Evolutionary conservation across 2,329 filamentous ascomycete species (phyloP).

Genomic region (Diaporthe velutina): DNA sequence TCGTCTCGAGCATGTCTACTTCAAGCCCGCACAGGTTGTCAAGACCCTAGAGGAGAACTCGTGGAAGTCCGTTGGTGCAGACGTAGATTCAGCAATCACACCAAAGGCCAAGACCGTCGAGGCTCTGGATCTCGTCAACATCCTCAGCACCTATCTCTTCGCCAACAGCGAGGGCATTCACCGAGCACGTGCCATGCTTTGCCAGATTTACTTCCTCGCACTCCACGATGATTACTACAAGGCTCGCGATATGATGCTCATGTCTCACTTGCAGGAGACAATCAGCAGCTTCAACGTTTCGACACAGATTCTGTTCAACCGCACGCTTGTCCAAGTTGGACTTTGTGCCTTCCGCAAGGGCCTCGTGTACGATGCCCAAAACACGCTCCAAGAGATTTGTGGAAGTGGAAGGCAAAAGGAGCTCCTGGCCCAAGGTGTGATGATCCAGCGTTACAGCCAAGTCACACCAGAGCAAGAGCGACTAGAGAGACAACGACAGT

Average conservation of each 20-base stretch:
- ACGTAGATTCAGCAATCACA: slow-evolving; percentile 84
- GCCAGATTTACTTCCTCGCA: slow-evolving; percentile 98
- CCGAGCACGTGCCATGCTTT: slow-evolving; percentile 95
- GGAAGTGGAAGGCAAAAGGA: slow-evolving; percentile 98
- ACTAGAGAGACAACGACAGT: slow-evolving; percentile 94
- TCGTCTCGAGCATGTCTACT: slow-evolving; percentile 96
- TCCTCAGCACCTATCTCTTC: slow-evolving; percentile 96
- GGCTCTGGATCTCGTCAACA: slow-evolving; percentile 81
- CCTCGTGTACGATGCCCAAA: slow-evolving; percentile 97
- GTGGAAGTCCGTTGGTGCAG: slow-evolving; percentile 82
- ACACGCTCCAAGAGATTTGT: slow-evolving; percentile 97
- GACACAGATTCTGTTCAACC: slow-evolving; percentile 98
- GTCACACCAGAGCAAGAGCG: slow-evolving; percentile 98
- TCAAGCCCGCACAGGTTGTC: slow-evolving; percentile 96
- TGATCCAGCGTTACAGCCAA: slow-evolving; percentile 96
- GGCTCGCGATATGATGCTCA: slow-evolving; percentile 98
- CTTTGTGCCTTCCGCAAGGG: slow-evolving; percentile 98
- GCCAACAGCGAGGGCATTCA: slow-evolving; percentile 95
- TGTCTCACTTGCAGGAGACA: slow-evolving; percentile 98
- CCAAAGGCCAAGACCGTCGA: slow-evolving; percentile 77
- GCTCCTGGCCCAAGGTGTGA: slow-evolving; percentile 95
- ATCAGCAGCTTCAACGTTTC: slow-evolving; percentile 97
- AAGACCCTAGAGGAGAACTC: slow-evolving; percentile 94
- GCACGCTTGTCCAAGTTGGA: slow-evolving; percentile 96
- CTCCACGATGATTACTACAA: slow-evolving; percentile 98